Evolutionary conservation across 108 stramenopile genomes (phyloP).

Genomic region (Skeletonema marinoi): DNA sequence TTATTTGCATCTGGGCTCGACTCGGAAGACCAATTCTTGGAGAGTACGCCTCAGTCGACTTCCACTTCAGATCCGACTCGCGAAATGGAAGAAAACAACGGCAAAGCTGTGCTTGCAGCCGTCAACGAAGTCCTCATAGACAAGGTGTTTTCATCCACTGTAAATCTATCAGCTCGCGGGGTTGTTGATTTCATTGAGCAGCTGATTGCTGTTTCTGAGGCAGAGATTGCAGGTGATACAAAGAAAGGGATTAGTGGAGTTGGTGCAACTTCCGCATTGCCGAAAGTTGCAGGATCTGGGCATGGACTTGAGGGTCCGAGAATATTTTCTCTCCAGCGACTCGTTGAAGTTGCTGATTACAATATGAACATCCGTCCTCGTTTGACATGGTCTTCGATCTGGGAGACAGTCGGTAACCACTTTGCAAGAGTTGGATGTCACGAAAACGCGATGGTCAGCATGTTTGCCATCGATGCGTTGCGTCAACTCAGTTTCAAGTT

Average conservation of each 20-base stretch:
- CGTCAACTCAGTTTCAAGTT: constrained; percentile 98
- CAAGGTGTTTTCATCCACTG: constrained; percentile 88
- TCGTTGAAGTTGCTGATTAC: constrained; percentile 99
- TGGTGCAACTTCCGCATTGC: constrained; percentile 23
- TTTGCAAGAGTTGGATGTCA: constrained; percentile 94
- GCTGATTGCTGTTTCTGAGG: constrained; percentile 83
- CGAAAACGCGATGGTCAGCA: constrained; percentile 90
- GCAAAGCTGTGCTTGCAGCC: constrained; percentile 76
- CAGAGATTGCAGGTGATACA: constrained; percentile 85
- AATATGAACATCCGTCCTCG: constrained; percentile 96
- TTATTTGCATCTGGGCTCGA: constrained; percentile 84
- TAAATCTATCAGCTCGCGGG: constrained; percentile 80
- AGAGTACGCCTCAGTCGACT: constrained; percentile 38
- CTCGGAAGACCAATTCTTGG: constrained; percentile 89
- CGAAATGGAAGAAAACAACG: constrained; percentile 82
- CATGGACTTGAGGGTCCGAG: constrained; percentile 81
- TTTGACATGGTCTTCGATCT: constrained; percentile 95
- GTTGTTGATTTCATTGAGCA: constrained; percentile 88
- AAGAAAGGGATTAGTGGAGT: constrained; percentile 76
- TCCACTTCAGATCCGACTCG: constrained; percentile 47
- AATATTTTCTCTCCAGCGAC: constrained; percentile 93
- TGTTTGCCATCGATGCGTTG: constrained; percentile 97
- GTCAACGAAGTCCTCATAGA: constrained; percentile 90
- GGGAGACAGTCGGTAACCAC: constrained; percentile 92
- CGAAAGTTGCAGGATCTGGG: constrained; percentile 42